phyloP scores from a whole-genome alignment of 1,284 basidiomycete species.

The Flammula alnicola region DNA sequence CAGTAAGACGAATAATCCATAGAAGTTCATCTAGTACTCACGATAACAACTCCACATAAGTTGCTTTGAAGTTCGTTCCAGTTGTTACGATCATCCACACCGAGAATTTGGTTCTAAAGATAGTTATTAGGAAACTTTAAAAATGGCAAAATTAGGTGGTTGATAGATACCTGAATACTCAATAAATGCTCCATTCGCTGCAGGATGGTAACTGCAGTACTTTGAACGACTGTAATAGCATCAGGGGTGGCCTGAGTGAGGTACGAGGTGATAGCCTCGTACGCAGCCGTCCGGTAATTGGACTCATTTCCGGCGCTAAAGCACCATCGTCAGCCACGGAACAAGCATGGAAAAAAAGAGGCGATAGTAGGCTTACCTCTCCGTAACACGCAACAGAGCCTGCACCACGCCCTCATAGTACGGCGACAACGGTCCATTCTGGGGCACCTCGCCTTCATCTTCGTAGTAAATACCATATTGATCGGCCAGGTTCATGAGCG shows the following conservation, averaged over 20 bases:
- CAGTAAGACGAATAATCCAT: constrained; percentile 11
- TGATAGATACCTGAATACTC: constrained; percentile 66
- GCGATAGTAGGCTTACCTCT: constrained; percentile 61
- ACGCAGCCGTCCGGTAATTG: constrained; percentile 94
- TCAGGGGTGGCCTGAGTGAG: constrained; percentile 84
- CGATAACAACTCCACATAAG: constrained; percentile 89
- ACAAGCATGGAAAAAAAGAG: constrained; percentile 7
- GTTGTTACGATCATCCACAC: constrained; percentile 96
- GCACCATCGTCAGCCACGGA: neutral
- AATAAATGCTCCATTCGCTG: constrained; percentile 90
- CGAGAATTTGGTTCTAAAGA: constrained; percentile 87
- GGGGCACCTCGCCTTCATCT: constrained; percentile 55
- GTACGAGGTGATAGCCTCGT: constrained; percentile 92
- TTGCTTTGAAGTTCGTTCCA: constrained; percentile 99
- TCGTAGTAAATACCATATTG: constrained; percentile 73
- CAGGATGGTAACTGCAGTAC: constrained; percentile 83
- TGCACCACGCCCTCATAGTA: constrained; percentile 90
- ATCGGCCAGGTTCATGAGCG: constrained; percentile 92
- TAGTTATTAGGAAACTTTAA: constrained; percentile 4
- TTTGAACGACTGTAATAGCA: constrained; percentile 82
- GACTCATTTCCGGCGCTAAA: constrained; percentile 83
- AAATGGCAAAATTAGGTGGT: neutral
- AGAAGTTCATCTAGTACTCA: no score
- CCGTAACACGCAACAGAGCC: constrained; percentile 83
- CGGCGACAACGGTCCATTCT: constrained; percentile 74